Conservation (phyloP, 2,329 filamentous ascomycete species). For the Alternaria conjuncta region DNA sequence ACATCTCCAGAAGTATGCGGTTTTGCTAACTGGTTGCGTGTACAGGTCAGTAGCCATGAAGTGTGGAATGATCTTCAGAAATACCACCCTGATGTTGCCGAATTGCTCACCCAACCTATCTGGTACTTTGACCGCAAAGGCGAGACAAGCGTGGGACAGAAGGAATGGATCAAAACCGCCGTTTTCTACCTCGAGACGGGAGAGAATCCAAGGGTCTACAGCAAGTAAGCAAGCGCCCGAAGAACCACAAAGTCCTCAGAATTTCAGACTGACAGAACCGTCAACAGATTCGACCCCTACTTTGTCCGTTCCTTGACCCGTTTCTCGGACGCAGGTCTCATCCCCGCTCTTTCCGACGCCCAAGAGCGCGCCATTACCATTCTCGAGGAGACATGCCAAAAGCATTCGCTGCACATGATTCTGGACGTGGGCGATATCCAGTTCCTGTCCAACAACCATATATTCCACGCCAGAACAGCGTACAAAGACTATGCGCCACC, state of each 20-base stretch:
- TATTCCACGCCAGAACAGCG: constrained; percentile 80
- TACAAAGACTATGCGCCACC: constrained; percentile 77
- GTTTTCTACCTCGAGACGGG: constrained; percentile 80
- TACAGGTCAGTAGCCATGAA: constrained; percentile 66
- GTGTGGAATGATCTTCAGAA: constrained; percentile 81
- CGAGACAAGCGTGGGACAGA: constrained; percentile 75
- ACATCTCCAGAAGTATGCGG: not conserved
- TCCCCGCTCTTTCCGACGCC: constrained; percentile 73
- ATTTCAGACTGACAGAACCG: constrained; percentile 10
- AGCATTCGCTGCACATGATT: constrained; percentile 80
- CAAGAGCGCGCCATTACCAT: constrained; percentile 73
- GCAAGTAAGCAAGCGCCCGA: constrained; percentile 60
- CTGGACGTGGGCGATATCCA: constrained; percentile 88
- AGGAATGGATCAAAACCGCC: constrained; percentile 73
- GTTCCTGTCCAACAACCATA: constrained; percentile 80
- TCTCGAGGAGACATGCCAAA: constrained; percentile 77
- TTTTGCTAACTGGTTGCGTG: not conserved
- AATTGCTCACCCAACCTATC: constrained; percentile 75
- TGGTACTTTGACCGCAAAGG: constrained; percentile 96
- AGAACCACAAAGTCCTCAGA: not conserved
- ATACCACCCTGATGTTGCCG: constrained; percentile 78
- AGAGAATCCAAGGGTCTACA: constrained; percentile 71
- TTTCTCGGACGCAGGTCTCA: constrained; percentile 74
- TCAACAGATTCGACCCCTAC: constrained; percentile 77
- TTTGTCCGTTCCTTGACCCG: constrained; percentile 77